Evolutionary conservation across 495 filamentous ascomycete genomes (phyloP).

Genomic region (Aspergillus steynii): DNA sequence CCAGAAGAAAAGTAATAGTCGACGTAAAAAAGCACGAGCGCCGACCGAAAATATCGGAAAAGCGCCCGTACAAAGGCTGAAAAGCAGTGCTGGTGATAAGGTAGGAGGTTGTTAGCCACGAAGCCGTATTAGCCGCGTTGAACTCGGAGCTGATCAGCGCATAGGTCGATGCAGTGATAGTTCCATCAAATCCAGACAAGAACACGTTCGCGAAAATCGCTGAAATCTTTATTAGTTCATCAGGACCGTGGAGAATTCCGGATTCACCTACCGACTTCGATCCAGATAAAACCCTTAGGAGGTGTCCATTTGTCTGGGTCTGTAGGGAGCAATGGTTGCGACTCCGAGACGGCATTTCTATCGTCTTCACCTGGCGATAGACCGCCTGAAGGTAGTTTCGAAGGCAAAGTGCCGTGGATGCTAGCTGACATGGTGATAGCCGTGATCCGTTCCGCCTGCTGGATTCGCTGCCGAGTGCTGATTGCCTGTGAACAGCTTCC

Average conservation of each 20-base stretch:
- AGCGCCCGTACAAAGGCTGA: conserved; percentile 53
- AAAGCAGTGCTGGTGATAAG: conserved; percentile 61
- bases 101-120: conserved; percentile 68
- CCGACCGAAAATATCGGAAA: conserved; percentile 47
- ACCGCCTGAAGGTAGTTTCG: not conserved
- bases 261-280: conserved; percentile 40
- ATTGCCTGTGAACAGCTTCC: too few relatives aligned
- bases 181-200: conserved; percentile 64
- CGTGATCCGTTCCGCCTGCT: not conserved
- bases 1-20: conserved; percentile 45
- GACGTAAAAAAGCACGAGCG: conserved; percentile 43
- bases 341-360: conserved; percentile 18
- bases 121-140: conserved; percentile 59
- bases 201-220: conserved; percentile 68
- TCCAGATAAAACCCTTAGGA: conserved; percentile 44
- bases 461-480: not conserved
- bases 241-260: not conserved
- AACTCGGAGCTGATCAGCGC: conserved; percentile 70
- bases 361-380: not conserved
- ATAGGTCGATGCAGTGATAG: conserved; percentile 66
- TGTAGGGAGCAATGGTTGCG: conserved; percentile 41
- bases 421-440: not conserved
- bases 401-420: not conserved
- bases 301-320: conserved; percentile 35
- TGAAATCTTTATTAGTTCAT: conserved; percentile 8